Conservation (phyloP, 2,329 filamentous ascomycete genomes). For the Penicillium sp. region DNA sequence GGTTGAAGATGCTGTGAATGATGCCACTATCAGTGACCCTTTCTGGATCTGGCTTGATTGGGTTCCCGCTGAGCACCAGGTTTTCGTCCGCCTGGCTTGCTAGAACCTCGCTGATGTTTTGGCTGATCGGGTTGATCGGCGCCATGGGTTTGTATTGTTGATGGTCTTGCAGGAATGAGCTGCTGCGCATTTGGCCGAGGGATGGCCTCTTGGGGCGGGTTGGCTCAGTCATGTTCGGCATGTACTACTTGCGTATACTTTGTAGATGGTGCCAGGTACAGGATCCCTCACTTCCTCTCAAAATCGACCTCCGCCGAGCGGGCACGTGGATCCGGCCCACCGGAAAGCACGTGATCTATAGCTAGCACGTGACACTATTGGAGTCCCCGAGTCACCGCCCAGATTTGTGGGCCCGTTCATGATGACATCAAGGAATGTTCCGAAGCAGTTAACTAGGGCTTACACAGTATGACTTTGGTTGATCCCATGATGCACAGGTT, state of each 20-base stretch:
- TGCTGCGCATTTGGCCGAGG: constrained; percentile 44
- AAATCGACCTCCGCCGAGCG: constrained; percentile 6
- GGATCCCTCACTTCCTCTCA: constrained; percentile 3
- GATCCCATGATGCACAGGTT: too few species aligned
- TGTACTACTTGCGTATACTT: background rate
- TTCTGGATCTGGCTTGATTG: constrained; percentile 39
- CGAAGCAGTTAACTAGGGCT: too few species aligned
- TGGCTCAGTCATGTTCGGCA: constrained; percentile 28
- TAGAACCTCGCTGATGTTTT: constrained; percentile 39
- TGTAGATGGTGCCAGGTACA: background rate
- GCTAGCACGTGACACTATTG: background rate
- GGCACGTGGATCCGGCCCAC: constrained; percentile 6
- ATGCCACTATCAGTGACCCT: constrained; percentile 46
- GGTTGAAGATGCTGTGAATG: constrained; percentile 46
- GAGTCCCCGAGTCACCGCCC: background rate
- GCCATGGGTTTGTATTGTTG: constrained; percentile 46
- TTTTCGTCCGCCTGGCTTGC: constrained; percentile 29
- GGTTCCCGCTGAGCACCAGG: constrained; percentile 34
- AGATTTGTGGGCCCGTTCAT: background rate
- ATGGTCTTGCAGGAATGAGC: constrained; percentile 48
- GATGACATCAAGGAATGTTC: background rate
- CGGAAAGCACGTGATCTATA: background rate
- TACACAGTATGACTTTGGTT: too few species aligned
- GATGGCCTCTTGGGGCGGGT: constrained; percentile 40
- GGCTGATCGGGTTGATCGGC: constrained; percentile 31